Conservation (phyloP, 495 filamentous ascomycete genomes). For the Penicillium salamii region DNA sequence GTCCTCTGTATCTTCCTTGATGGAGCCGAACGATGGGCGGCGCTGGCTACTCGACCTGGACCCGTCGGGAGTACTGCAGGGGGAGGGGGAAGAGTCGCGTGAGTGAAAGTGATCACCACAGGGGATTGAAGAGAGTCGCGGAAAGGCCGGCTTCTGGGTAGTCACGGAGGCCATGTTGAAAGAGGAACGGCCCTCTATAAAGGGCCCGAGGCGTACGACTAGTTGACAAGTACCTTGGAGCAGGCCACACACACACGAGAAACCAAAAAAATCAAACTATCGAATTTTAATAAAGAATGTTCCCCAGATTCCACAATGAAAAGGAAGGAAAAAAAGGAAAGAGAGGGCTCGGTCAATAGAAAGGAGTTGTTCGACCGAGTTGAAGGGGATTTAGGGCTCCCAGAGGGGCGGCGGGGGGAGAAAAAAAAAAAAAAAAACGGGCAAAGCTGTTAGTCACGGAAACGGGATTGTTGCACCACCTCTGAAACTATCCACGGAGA, state of each 20-base stretch:
- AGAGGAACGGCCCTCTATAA: constrained; percentile 36
- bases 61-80: constrained; percentile 37
- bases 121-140: constrained; percentile 19
- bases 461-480: constrained; percentile 25
- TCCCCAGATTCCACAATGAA: constrained; percentile 36
- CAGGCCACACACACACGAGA: constrained; percentile 10
- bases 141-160: constrained; percentile 25
- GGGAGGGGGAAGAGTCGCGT: constrained; percentile 36
- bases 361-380: constrained; percentile 1
- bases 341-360: constrained; percentile 18
- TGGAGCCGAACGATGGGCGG: constrained; percentile 43
- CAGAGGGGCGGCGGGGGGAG: constrained; percentile 2
- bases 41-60: constrained; percentile 43
- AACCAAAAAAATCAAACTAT: constrained; percentile 22
- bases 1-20: constrained; percentile 44
- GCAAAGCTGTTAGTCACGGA: constrained; percentile 50
- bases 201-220: constrained; percentile 22
- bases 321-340: constrained; percentile 7
- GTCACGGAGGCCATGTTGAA: constrained; percentile 36
- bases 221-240: constrained; percentile 18
- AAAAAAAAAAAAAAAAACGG: constrained; percentile 11
- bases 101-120: constrained; percentile 30
- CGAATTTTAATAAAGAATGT: constrained; percentile 23
- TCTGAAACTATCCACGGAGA: too few relatives aligned
- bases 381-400: constrained; percentile 14